A percentile compares a stretch with the other conserved stretches of the same genome.
Conservation (phyloP, 805 yeast genomes). For the Kodamaea restingae region DNA sequence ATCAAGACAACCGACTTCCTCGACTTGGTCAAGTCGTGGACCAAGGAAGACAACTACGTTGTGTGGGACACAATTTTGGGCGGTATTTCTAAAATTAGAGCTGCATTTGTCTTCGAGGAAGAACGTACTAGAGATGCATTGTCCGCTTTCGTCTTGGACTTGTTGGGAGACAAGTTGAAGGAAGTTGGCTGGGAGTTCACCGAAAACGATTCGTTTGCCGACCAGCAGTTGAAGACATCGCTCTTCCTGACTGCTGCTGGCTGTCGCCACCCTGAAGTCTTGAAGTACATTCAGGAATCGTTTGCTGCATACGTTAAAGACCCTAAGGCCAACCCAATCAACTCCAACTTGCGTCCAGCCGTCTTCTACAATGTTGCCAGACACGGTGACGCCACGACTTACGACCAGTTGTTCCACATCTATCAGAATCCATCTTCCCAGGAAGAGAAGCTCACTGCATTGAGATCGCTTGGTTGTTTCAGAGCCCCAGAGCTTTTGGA, state of each 20-base stretch:
- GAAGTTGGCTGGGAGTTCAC: conserved; percentile 64
- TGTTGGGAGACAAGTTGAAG: conserved; percentile 52
- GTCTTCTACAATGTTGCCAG: conserved; percentile 66
- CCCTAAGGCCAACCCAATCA: conserved; percentile 48
- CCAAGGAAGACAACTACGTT: conserved; percentile 54
- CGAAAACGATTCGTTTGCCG: conserved; percentile 51
- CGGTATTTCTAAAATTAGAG: conserved; percentile 45
- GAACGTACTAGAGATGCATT: conserved; percentile 45
- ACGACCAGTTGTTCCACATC: conserved; percentile 56
- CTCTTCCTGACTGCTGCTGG: conserved; percentile 59
- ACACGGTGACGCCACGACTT: conserved; percentile 57
- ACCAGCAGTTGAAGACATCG: conserved; percentile 62
- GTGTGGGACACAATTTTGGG: conserved; percentile 63
- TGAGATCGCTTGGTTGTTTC: conserved; percentile 65
- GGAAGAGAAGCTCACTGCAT: conserved; percentile 68
- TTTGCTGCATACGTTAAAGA: conserved; percentile 58
- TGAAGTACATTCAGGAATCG: conserved; percentile 43
- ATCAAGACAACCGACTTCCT: conserved; percentile 60
- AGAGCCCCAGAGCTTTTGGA: conserved; percentile 47
- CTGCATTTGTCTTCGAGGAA: conserved; percentile 55
- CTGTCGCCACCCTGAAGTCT: conserved; percentile 45
- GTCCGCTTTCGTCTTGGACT: conserved; percentile 48
- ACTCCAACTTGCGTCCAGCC: conserved; percentile 67
- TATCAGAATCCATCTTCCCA: conserved; percentile 57
- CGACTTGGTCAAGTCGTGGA: conserved; percentile 57